A percentile compares a stretch with the other conserved stretches of the same genome.
Evolutionary conservation across 495 filamentous ascomycete genomes (phyloP).

Genomic region (Penicillium diatomitis): DNA sequence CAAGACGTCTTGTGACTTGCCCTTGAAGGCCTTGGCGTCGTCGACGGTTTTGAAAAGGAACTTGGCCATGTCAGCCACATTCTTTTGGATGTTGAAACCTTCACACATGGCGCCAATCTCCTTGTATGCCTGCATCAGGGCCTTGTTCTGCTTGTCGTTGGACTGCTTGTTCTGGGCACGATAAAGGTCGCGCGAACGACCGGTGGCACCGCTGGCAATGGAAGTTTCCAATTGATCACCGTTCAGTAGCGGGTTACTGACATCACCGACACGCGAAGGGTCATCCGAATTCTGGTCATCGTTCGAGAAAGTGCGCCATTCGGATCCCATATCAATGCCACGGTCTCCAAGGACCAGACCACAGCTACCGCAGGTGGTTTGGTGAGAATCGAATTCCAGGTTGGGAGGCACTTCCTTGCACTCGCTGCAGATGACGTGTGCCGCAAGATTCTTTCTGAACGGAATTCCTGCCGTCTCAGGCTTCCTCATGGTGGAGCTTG

Average conservation of each 20-base stretch:
- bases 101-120: slow-evolving; percentile 86
- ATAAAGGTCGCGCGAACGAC: slow-evolving; percentile 65
- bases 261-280: slow-evolving; percentile 94
- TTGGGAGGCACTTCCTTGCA: slow-evolving; percentile 88
- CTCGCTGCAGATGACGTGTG: slow-evolving; percentile 73
- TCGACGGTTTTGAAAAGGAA: slow-evolving; percentile 90
- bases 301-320: slow-evolving; percentile 98
- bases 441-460: slow-evolving; percentile 74
- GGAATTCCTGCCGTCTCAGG: slow-evolving; percentile 21
- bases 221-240: slow-evolving; percentile 87
- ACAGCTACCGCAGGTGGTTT: slow-evolving; percentile 86
- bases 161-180: slow-evolving; percentile 77
- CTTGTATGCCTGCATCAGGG: slow-evolving; percentile 71
- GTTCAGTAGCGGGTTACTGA: slow-evolving; percentile 74
- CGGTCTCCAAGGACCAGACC: slow-evolving; percentile 86
- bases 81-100: slow-evolving; percentile 67
- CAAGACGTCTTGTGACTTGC: slow-evolving; percentile 87
- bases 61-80: slow-evolving; percentile 78
- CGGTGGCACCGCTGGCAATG: slow-evolving; percentile 73
- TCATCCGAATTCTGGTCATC: slow-evolving; percentile 95
- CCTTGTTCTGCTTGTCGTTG: slow-evolving; percentile 81
- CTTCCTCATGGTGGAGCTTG: slow-evolving; percentile 14
- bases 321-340: slow-evolving; percentile 88
- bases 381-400: slow-evolving; percentile 86
- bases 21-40: slow-evolving; percentile 86